These are phyloP conservation scores for Oryza nivara DNA, from an alignment of 176 grass and related monocot genomes.

Conservation along the genomic window DNA sequence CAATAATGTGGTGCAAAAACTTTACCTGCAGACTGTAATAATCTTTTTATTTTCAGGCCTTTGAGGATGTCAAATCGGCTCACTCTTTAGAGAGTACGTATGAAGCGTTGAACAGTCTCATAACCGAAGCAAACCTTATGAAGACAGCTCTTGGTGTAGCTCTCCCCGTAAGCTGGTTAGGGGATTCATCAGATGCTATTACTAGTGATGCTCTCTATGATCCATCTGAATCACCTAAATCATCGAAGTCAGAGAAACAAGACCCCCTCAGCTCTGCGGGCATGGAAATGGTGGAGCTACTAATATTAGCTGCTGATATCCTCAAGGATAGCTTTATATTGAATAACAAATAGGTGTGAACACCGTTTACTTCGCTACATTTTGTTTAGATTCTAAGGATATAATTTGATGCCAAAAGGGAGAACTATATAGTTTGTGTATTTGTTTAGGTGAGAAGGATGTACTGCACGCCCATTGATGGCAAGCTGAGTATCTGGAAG, in stretches of 20 bases:
- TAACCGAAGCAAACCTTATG: constrained; percentile 77
- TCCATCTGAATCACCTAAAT: constrained; percentile 47
- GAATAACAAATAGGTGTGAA: constrained; percentile 37
- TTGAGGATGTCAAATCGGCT: constrained; percentile 70
- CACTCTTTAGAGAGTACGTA: constrained; percentile 49
- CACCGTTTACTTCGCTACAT: not conserved
- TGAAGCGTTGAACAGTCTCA: constrained; percentile 70
- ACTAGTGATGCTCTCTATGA: constrained; percentile 58
- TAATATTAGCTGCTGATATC: constrained; percentile 71
- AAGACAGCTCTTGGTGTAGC: constrained; percentile 62
- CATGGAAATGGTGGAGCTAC: constrained; percentile 86
- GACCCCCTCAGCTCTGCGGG: constrained; percentile 60
- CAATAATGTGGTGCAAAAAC: constrained; percentile 7
- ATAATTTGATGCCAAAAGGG: not conserved
- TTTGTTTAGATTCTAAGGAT: constrained; percentile 1
- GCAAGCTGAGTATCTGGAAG: constrained; percentile 93
- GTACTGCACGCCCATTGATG: constrained; percentile 83
- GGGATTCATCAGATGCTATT: constrained; percentile 64
- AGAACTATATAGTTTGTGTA: constrained; percentile 8
- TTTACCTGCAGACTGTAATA: not conserved
- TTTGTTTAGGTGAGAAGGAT: not conserved
- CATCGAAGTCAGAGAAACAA: constrained; percentile 50
- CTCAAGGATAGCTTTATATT: constrained; percentile 54
- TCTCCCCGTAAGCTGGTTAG: constrained; percentile 86
- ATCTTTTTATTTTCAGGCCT: constrained; percentile 39